These are phyloP conservation scores for Citrus hindsii DNA, from an alignment of 345 rosid species.

Conservation along the genomic window DNA sequence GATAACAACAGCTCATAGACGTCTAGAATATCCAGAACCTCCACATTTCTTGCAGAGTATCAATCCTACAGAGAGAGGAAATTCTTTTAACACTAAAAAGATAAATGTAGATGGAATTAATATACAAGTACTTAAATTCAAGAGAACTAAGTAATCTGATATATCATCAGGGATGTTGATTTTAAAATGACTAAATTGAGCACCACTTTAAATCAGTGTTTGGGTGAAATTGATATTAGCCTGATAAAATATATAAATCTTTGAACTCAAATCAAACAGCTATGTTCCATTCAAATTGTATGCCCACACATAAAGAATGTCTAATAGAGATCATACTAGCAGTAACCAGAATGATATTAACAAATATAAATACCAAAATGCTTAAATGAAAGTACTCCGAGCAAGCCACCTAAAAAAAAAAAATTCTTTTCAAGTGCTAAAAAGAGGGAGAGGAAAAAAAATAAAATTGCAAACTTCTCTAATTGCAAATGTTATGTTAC, in stretches of 20 bases:
- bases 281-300: neutral
- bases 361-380: neutral
- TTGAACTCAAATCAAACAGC: neutral
- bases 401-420: neutral
- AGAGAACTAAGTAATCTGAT: neutral
- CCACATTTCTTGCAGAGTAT: constrained; percentile 71
- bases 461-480: neutral
- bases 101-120: neutral
- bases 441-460: neutral
- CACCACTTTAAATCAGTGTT: neutral
- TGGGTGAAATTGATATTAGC: neutral
- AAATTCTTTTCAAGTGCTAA: neutral
- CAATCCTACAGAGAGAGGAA: constrained; percentile 36
- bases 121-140: neutral
- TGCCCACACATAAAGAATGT: neutral
- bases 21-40: constrained; percentile 71
- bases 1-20: constrained; percentile 32
- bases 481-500: neutral
- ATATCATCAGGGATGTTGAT: neutral
- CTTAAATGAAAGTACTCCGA: neutral
- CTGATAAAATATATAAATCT: neutral
- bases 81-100: neutral
- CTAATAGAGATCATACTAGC: neutral
- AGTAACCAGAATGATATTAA: neutral
- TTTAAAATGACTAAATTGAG: neutral